phyloP scores from a whole-genome alignment of 345 rosid species.

The Barbarea vulgaris region DNA sequence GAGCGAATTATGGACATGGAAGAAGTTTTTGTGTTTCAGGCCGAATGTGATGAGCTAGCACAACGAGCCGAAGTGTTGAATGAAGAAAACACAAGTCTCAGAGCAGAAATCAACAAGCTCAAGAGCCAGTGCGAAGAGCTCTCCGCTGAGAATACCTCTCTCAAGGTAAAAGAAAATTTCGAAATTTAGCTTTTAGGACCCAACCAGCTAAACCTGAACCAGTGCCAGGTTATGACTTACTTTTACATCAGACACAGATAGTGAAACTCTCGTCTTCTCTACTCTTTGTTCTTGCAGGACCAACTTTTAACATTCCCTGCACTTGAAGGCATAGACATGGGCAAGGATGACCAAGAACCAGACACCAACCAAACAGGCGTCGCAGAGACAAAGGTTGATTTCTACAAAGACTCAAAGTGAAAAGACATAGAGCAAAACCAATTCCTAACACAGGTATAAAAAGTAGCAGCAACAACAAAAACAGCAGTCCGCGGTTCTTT shows the following conservation, averaged over 20 bases:
- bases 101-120: constrained; percentile 79
- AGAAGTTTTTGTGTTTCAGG: constrained; percentile 54
- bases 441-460: constrained; percentile 37
- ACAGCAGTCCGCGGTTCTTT: constrained; percentile 7
- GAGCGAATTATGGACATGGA: constrained; percentile 31
- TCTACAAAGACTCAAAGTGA: constrained; percentile 30
- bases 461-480: constrained; percentile 26
- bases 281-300: constrained; percentile 55
- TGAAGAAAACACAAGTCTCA: constrained; percentile 81
- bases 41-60: constrained; percentile 98
- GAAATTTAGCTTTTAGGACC: not conserved
- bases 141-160: constrained; percentile 68
- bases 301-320: constrained; percentile 63
- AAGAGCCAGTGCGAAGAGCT: constrained; percentile 83
- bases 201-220: not conserved
- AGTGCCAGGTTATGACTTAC: not conserved
- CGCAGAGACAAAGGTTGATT: constrained; percentile 48
- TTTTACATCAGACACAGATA: constrained; percentile 14
- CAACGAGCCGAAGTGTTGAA: constrained; percentile 79
- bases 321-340: constrained; percentile 54
- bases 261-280: not conserved
- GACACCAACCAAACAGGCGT: constrained; percentile 41
- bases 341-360: constrained; percentile 50
- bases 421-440: constrained; percentile 25
- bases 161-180: constrained; percentile 52